Percentiles rank a stretch among this genome's conserved stretches.
These are phyloP conservation scores for Ecytonucleospora hepatopenaei DNA, from an alignment of 371 early-diverging fungal genomes.

Conservation along the genomic window DNA sequence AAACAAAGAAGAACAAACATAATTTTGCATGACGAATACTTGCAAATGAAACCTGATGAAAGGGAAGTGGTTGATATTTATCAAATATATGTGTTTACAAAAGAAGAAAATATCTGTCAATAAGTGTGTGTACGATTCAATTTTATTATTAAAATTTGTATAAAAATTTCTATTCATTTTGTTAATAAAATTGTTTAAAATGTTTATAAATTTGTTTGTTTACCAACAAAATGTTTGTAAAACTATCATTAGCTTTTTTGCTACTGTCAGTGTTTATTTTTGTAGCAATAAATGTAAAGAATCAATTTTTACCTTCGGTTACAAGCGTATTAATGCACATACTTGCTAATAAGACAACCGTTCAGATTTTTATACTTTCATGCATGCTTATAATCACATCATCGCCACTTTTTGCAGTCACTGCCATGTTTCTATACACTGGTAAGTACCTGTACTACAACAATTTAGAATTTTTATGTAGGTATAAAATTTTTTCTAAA, in stretches of 20 bases:
- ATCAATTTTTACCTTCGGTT: not conserved
- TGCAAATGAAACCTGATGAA: slow-evolving; percentile 35
- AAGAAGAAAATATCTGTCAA: slow-evolving; percentile 6
- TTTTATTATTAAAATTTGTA: too few species aligned
- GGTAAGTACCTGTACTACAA: not conserved
- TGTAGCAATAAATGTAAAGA: not conserved
- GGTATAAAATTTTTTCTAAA: not conserved
- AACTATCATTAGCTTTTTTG: not conserved
- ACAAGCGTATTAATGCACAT: not conserved
- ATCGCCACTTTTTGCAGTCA: not conserved
- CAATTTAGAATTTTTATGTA: not conserved
- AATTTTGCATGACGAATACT: slow-evolving; percentile 21
- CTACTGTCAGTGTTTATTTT: not conserved
- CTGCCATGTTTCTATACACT: not conserved
- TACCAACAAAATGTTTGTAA: too few species aligned
- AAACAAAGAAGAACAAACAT: slow-evolving; percentile 3
- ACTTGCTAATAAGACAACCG: not conserved
- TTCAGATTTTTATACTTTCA: not conserved
- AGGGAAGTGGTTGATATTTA: slow-evolving; percentile 50
- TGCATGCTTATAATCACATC: not conserved
- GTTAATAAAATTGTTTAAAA: too few species aligned
- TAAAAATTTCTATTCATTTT: too few species aligned
- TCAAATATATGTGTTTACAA: slow-evolving; percentile 46
- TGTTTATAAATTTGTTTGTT: too few species aligned
- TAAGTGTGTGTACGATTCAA: not conserved